Base-by-base conservation (phyloP, 2,329 filamentous ascomycete genomes). In the Alternaria longipes region DNA sequence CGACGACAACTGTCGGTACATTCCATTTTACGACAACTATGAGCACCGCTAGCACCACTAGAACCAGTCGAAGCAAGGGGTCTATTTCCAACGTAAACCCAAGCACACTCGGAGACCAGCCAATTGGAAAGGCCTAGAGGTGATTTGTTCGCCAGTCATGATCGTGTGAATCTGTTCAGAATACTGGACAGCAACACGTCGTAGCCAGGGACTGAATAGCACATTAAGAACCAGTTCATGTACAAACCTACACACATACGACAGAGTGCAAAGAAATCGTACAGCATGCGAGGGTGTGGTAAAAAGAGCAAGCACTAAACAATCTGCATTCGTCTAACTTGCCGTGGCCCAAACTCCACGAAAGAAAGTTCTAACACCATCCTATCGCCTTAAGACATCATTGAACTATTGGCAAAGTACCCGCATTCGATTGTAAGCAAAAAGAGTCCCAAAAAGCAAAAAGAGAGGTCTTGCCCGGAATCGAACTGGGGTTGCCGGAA, bases 401-500 rank as follows among this genome's bases (percentile, higher is more conserved):
- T 0, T 36, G 0, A 0, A 9, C 30, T 32, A 7, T 16, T 36
- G 14, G 5, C 3, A 4, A 1, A 16, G 6, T 36, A 36, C 12
- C 14, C 14, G 6, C 2, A 36, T 36, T 36, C 32, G 12, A 16
- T 36, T 14, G 14, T 6, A 16, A 14, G 32, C 32, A 16, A 1
- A 36, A 7, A 36, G 32, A 4, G 9, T 12, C 0, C 8, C 4
- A 18, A 40, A 54, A 5, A 22, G 32, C 16, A 9, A 18, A 56
- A 46, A 42, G 40, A 58, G 30, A 70, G 66, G 62, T 68, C 62
- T 60, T 71, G 65, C 68, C 66, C 63, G 55, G 68, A 69, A 50
- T 68, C 63, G 66, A 69, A 69, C 66, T 56, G 65, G 68, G 68
- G 68, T 69, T 66, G 65, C 66, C 68, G 65, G 67, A 70, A 69